Evolutionary conservation across 2,329 filamentous ascomycete genomes (phyloP).

Genomic region (Verticillium alfalfae): DNA sequence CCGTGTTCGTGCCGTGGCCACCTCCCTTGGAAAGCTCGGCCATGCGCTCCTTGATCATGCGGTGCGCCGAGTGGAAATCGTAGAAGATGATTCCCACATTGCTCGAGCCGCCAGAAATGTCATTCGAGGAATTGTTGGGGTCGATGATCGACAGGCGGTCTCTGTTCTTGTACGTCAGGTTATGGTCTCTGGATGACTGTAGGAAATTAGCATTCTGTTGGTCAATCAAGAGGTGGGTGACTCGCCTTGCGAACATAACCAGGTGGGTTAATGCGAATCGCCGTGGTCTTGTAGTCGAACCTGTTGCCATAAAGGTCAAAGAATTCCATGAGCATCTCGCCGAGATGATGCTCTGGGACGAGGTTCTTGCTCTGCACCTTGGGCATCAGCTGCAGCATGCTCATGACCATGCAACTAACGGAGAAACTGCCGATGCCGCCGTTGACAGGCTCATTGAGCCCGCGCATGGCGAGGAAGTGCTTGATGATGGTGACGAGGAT

Average conservation of each 20-base stretch:
- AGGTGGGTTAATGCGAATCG: slow-evolving; percentile 72
- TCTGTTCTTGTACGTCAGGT: slow-evolving; percentile 50
- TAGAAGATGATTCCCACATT: slow-evolving; percentile 62
- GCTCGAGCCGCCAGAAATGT: slow-evolving; percentile 81
- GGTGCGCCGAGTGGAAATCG: slow-evolving; percentile 64
- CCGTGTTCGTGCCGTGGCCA: slow-evolving; percentile 15
- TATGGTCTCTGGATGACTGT: background rate
- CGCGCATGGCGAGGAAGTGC: slow-evolving; percentile 85
- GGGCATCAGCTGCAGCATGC: slow-evolving; percentile 77
- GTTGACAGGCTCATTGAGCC: slow-evolving; percentile 83
- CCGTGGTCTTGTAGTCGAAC: slow-evolving; percentile 65
- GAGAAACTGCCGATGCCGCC: slow-evolving; percentile 93
- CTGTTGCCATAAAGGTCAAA: slow-evolving; percentile 82
- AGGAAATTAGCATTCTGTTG: background rate
- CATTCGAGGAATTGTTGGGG: slow-evolving; percentile 78
- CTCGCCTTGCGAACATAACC: slow-evolving; percentile 72
- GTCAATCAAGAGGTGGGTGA: slow-evolving; percentile 1
- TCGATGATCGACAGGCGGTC: slow-evolving; percentile 83
- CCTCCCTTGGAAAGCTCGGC: slow-evolving; percentile 32
- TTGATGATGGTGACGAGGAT: slow-evolving; percentile 84
- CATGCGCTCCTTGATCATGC: slow-evolving; percentile 54
- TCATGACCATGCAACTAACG: slow-evolving; percentile 88
- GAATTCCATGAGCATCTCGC: slow-evolving; percentile 79
- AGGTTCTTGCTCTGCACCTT: slow-evolving; percentile 58
- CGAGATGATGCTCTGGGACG: slow-evolving; percentile 61